Conservation (phyloP, 192 early-diverging fungal species). For the Paraglomus brasilianum region DNA sequence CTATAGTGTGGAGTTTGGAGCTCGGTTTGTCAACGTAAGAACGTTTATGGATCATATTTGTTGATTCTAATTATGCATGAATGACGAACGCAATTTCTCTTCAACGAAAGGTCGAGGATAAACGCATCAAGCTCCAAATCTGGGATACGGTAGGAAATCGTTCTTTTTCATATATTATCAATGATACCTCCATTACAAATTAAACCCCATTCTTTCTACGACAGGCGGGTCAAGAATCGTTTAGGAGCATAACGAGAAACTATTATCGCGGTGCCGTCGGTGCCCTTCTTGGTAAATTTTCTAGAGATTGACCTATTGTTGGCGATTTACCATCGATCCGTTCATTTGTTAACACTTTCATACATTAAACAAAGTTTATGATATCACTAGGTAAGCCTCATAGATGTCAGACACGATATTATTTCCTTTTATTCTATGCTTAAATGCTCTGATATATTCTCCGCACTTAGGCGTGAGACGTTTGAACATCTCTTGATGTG, state of each 20-base stretch:
- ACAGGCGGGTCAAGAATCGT: conserved; percentile 80
- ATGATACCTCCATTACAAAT: not conserved
- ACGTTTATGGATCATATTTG: conserved; percentile 7
- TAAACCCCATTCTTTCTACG: not conserved
- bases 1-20: conserved; percentile 75
- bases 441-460: conserved; percentile 3
- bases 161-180: not conserved
- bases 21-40: conserved; percentile 67
- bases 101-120: conserved; percentile 59
- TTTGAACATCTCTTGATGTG: conserved; percentile 48
- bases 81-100: too few species aligned
- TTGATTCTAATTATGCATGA: not conserved
- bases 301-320: conserved; percentile 30
- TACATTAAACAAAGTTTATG: conserved; percentile 54
- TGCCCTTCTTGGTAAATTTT: conserved; percentile 60
- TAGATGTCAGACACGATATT: conserved; percentile 21
- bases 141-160: conserved; percentile 81
- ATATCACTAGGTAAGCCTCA: conserved; percentile 68
- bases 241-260: conserved; percentile 81
- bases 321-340: not conserved
- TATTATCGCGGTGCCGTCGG: conserved; percentile 82
- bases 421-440: conserved; percentile 1
- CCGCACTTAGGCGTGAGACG: conserved; percentile 38
- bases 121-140: conserved; percentile 88
- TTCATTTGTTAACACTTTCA: conserved; percentile 27